These are phyloP conservation scores for Xylaria sp. DNA, from an alignment of 2,329 filamentous ascomycete genomes.

Conservation along the genomic window DNA sequence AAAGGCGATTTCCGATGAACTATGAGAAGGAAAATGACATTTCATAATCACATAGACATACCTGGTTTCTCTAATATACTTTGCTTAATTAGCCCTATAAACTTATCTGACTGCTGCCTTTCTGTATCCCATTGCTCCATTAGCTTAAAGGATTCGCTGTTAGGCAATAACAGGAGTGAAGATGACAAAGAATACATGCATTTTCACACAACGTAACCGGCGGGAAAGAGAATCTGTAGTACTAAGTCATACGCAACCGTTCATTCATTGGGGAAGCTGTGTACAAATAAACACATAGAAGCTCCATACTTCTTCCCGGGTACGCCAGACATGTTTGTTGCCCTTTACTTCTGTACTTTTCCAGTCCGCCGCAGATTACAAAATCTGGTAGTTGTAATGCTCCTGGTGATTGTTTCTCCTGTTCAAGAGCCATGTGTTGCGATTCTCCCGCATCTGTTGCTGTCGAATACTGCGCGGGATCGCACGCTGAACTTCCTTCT, in stretches of 20 bases:
- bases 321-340: background rate
- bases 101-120: too few relatives aligned
- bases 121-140: background rate
- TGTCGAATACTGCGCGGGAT: slow-evolving; percentile 76
- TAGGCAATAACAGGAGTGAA: background rate
- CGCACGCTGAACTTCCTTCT: slow-evolving; percentile 70
- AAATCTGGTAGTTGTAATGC: slow-evolving; percentile 63
- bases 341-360: background rate
- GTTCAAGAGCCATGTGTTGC: slow-evolving; percentile 76
- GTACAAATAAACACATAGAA: background rate
- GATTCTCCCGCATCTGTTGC: slow-evolving; percentile 69
- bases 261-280: background rate
- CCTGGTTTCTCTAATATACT: too few relatives aligned
- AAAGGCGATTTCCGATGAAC: too few relatives aligned
- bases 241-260: background rate
- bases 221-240: background rate
- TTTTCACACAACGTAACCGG: background rate
- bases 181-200: background rate
- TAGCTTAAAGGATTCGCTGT: background rate
- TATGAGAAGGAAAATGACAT: too few relatives aligned
- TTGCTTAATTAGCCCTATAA: too few relatives aligned
- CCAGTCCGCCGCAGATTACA: slow-evolving; percentile 33
- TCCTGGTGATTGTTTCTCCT: slow-evolving; percentile 79
- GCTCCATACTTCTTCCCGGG: too few relatives aligned
- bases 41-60: too few relatives aligned